Conservation (phyloP, 169 alveolate species). For the Cryptosporidium felis region DNA sequence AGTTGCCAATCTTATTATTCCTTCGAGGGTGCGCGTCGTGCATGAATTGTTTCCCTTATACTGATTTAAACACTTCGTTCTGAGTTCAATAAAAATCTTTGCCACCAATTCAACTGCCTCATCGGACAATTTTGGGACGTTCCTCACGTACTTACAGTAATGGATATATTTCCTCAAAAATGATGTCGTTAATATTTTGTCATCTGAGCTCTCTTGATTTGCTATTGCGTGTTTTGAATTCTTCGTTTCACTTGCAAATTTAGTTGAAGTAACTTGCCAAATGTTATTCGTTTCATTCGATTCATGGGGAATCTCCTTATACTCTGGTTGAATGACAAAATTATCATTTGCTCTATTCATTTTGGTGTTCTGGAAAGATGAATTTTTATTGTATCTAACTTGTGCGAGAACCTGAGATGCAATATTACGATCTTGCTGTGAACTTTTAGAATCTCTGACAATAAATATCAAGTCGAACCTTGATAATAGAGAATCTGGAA, state of each 20-base stretch:
- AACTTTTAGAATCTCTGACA: slow-evolving; percentile 74
- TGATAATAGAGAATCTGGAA: slow-evolving; percentile 97
- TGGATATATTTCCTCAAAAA: slow-evolving; percentile 69
- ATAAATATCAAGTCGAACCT: slow-evolving; percentile 94
- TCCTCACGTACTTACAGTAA: slow-evolving; percentile 63
- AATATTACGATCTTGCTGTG: slow-evolving; percentile 56
- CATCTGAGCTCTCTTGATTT: slow-evolving; percentile 1
- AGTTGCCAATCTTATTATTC: slow-evolving; percentile 86
- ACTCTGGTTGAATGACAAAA: slow-evolving; percentile 64
- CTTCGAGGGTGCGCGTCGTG: slow-evolving; percentile 85
- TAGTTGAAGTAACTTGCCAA: slow-evolving; percentile 65
- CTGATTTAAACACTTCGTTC: slow-evolving; percentile 72
- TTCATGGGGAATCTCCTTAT: not conserved
- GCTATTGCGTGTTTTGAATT: slow-evolving; percentile 23
- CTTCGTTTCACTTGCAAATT: not conserved
- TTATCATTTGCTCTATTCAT: not conserved
- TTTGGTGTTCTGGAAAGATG: not conserved
- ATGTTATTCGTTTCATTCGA: slow-evolving; percentile 68
- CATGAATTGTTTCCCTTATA: slow-evolving; percentile 26
- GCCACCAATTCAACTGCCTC: slow-evolving; percentile 83
- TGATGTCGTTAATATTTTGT: not conserved
- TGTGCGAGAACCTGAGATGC: slow-evolving; percentile 66
- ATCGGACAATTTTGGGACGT: slow-evolving; percentile 81
- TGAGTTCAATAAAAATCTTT: slow-evolving; percentile 78
- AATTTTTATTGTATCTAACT: slow-evolving; percentile 26